These are phyloP conservation scores for Sistotremastrum suecicum DNA, from an alignment of 768 basidiomycete genomes.

Conservation along the genomic window DNA sequence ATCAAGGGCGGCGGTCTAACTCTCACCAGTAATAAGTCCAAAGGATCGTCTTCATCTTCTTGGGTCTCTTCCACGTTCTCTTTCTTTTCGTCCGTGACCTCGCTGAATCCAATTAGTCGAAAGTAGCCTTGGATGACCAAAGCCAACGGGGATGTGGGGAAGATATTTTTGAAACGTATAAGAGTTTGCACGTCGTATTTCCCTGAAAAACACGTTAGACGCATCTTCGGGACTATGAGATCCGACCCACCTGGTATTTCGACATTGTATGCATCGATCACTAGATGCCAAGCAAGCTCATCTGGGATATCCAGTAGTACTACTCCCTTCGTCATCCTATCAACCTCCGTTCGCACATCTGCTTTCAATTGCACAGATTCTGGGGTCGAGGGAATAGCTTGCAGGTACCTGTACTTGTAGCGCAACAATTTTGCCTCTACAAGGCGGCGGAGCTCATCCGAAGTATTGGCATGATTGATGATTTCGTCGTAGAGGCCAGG, in stretches of 20 bases:
- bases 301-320: constrained; percentile 66
- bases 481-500: constrained; percentile 63
- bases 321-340: constrained; percentile 59
- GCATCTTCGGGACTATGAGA: background rate
- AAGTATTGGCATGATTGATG: constrained; percentile 66
- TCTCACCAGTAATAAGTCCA: constrained; percentile 49
- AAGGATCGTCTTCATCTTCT: constrained; percentile 34
- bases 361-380: constrained; percentile 25
- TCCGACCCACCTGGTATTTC: constrained; percentile 43
- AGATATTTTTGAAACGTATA: constrained; percentile 45
- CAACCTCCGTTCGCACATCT: constrained; percentile 43
- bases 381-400: constrained; percentile 35
- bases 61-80: constrained; percentile 18
- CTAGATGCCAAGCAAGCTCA: constrained; percentile 69
- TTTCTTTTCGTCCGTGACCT: constrained; percentile 27
- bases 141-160: constrained; percentile 46
- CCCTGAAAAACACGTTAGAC: constrained; percentile 23
- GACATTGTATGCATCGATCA: constrained; percentile 60
- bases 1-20: background rate
- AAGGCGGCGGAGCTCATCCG: constrained; percentile 63
- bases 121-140: constrained; percentile 56
- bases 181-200: constrained; percentile 46
- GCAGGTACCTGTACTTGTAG: constrained; percentile 47
- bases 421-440: constrained; percentile 66
- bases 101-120: constrained; percentile 34